Base-by-base conservation (phyloP, 352 stramenopile species). In the Lagenidium sp. region DNA sequence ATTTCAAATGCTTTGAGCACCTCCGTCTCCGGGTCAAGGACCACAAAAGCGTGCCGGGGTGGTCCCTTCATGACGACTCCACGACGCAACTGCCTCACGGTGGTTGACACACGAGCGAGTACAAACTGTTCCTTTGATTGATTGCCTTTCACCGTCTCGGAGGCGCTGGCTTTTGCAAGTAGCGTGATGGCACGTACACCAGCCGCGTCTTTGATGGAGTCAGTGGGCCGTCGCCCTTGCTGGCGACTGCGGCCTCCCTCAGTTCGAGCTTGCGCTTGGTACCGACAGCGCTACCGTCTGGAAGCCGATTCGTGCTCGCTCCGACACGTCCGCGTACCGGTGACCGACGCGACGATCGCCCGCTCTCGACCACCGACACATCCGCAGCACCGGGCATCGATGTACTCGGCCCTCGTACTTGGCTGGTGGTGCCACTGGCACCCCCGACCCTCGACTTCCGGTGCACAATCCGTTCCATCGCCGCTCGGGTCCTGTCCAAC, bases 11-110 rank as follows among this genome's bases (percentile, higher is more conserved):
- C 58, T 92, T 86, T 46, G 76, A 87, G 39, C 53, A 51, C 39
- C 68, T 92, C 41, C 65, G 64, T 0, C 52, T 92, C 63, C 76
- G 79, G 22, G 76, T 92, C n/a, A 88, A 92, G 55, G 76, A 92
- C 50, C 69, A 73, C 22, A 82, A 78, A 51, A 89, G 76, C 44
- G 66, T 88, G 19, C 76, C 76, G 16, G 79, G 79, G 16, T 92
- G 79, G 79, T 92, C 79, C 44, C 61, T 92, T 4, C 55, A 78
- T 29, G 16, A 44, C 8, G 13, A 42, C 25, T 13, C 12, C 41
- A 53, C 16, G 6, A n/a, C 23, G 43, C n/a, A 34, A 43, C 18
- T 43, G 36, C 36, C 38, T 6, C 15, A 30, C n/a, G n/a, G 16
- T n/a, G 20, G 35, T 24, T 16, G 20, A 8, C 18, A 45, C 12